phyloP scores from a whole-genome alignment of 2,329 filamentous ascomycete species.

The Gliomastix tumulicola region DNA sequence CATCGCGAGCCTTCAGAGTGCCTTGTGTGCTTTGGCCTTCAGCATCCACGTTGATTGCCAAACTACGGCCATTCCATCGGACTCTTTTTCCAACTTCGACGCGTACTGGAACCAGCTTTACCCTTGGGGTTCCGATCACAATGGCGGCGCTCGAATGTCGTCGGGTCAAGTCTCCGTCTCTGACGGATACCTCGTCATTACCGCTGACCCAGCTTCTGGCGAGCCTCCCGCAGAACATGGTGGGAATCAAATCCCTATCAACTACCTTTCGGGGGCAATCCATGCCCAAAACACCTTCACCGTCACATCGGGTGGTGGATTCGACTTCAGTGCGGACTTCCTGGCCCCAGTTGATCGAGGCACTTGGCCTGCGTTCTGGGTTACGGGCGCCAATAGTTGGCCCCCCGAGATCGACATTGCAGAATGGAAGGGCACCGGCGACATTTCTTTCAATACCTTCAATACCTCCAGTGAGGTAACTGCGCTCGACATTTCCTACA shows the following conservation, averaged over 20 bases:
- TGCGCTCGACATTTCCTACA: constrained; percentile 40
- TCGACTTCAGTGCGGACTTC: constrained; percentile 33
- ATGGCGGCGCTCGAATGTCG: constrained; percentile 49
- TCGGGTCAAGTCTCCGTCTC: constrained; percentile 33
- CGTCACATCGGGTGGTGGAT: constrained; percentile 26
- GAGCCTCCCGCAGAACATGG: constrained; percentile 25
- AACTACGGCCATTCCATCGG: constrained; percentile 9
- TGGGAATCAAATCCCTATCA: constrained; percentile 28
- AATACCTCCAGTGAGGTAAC: constrained; percentile 38
- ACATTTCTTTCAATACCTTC: constrained; percentile 50
- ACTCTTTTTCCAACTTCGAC: constrained; percentile 20
- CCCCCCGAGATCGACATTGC: constrained; percentile 54
- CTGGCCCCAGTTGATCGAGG: constrained; percentile 29
- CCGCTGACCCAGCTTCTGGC: constrained; percentile 34
- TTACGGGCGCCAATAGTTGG: constrained; percentile 47
- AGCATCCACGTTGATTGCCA: too few species aligned
- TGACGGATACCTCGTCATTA: constrained; percentile 34
- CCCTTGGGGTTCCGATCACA: constrained; percentile 48
- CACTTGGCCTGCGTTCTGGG: constrained; percentile 54
- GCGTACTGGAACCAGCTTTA: constrained; percentile 45
- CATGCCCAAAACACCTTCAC: constrained; percentile 30
- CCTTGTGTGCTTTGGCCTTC: too few species aligned
- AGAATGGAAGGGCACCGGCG: constrained; percentile 53
- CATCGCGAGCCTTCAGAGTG: too few species aligned
- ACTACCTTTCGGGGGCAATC: constrained; percentile 43